A percentile compares a stretch with the other conserved stretches of the same genome.
Evolutionary conservation across 352 stramenopile species (phyloP).

Genomic region (Phytopythium kandeliae): DNA sequence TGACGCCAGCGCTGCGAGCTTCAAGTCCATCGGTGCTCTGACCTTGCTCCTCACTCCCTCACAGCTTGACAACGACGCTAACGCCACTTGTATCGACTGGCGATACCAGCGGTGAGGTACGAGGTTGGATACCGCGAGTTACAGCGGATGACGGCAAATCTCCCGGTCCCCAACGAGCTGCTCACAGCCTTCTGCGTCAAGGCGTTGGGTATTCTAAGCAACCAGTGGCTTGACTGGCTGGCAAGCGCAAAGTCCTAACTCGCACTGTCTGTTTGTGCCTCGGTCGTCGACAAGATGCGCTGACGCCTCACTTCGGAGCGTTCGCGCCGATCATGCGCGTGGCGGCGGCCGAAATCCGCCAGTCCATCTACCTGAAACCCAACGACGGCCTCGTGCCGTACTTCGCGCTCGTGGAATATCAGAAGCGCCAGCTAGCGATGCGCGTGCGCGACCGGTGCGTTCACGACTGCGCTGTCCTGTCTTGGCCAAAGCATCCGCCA

Average conservation of each 20-base stretch:
- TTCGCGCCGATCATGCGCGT: conserved; percentile 41
- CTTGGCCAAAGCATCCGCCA: too few species aligned
- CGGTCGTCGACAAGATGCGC: conserved; percentile 42
- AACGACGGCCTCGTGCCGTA: conserved; percentile 26
- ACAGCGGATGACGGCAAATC: conserved; percentile 43
- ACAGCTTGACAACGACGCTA: not conserved
- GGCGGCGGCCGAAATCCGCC: conserved; percentile 32
- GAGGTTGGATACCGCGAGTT: conserved; percentile 65
- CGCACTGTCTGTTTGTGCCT: too few species aligned
- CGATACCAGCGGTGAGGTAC: conserved; percentile 39
- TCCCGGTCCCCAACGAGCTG: conserved; percentile 51
- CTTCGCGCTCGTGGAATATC: conserved; percentile 61
- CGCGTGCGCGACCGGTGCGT: conserved; percentile 46
- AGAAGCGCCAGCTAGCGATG: conserved; percentile 44
- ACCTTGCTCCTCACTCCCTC: not conserved
- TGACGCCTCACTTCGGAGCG: conserved; percentile 48
- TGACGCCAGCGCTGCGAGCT: conserved; percentile 37
- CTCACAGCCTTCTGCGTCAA: conserved; percentile 53
- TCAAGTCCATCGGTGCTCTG: conserved; percentile 54
- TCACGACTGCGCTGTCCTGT: too few species aligned
- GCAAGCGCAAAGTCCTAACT: not conserved
- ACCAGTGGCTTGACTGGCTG: too few species aligned
- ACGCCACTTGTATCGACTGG: not conserved
- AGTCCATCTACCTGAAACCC: conserved; percentile 34
- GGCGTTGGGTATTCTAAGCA: conserved; percentile 24